Conservation (phyloP, 441 rosid species). For the Euphorbia corollata region DNA sequence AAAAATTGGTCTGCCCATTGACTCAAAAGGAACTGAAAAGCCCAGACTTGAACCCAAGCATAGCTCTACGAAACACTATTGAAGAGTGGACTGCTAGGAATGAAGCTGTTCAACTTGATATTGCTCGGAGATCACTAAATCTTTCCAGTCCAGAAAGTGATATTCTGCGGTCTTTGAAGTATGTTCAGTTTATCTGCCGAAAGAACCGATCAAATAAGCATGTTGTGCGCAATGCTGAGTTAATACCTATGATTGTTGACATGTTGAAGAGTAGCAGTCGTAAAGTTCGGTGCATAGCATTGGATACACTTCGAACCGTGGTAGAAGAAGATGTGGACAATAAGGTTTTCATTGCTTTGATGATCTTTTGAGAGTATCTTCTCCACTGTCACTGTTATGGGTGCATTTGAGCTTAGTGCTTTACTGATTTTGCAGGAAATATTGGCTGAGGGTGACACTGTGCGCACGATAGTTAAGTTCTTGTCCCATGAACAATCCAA, state of each 20-base stretch:
- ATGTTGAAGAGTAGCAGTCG: constrained; percentile 71
- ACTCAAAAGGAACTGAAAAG: constrained; percentile 64
- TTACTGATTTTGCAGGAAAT: constrained; percentile 50
- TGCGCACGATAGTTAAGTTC: constrained; percentile 85
- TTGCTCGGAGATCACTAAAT: constrained; percentile 63
- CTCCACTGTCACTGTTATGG: constrained; percentile 8
- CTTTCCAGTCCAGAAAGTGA: constrained; percentile 59
- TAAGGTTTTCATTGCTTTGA: constrained; percentile 53
- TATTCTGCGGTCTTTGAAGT: constrained; percentile 53
- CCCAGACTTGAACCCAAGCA: constrained; percentile 61
- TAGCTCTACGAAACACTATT: constrained; percentile 81
- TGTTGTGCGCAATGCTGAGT: constrained; percentile 53
- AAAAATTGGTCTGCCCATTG: constrained; percentile 59
- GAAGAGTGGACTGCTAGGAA: constrained; percentile 96
- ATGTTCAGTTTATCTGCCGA: constrained; percentile 53
- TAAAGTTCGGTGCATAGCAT: constrained; percentile 60
- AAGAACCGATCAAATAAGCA: constrained; percentile 57
- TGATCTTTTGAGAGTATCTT: constrained; percentile 9
- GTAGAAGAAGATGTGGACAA: constrained; percentile 78
- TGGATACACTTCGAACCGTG: constrained; percentile 69
- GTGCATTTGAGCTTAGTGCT: constrained; percentile 10
- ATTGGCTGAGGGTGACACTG: constrained; percentile 82
- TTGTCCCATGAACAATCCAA: constrained; percentile 76
- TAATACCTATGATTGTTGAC: constrained; percentile 70
- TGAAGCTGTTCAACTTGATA: constrained; percentile 78